Base-by-base conservation (phyloP, 169 alveolate genomes). In the Plasmodium gonderi region DNA sequence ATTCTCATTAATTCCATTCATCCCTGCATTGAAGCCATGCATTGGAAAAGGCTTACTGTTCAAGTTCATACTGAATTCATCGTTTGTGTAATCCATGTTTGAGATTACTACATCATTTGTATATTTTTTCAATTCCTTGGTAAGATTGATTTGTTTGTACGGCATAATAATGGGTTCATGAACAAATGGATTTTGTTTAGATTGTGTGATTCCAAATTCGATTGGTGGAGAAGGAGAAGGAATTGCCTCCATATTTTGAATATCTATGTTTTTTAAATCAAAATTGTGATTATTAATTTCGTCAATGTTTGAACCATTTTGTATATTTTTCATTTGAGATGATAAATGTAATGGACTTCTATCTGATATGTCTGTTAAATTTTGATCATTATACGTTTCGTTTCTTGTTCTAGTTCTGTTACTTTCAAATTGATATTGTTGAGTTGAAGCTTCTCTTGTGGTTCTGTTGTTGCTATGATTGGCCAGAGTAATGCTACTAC, bases 301-400 rank as follows among this genome's bases (percentile, higher is more conserved):
- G 2, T 75, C n/a, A 11, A 38, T 26, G 31, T 38, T 44, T 9
- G 51, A 26, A 54, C 3, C 5, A 17, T 2, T 54, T 14, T 54
- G 3, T 17, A 31, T 6, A 1, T 11, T 54, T 49, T 20, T 20
- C 36, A 42, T 11, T 38, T 42, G 17, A 49, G 44, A 44, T 23
- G 82, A 75, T 0, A n/a, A 12, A 0, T 75, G 26, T 4, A 75
- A 9, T 1, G 82, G 33, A 12, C 12, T 38, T 31, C 82, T 49
- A 9, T 38, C 68, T 12, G 82, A 75, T 49, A 44, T 75, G 29
- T 75, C 82, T 49, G 67, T 75, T 75, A 47, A 44, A 75, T 75
- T 26, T 14, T 20, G 51, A 20, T 75, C 68, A 11, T 0, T 3
- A 0, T 75, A 49, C 0, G 45, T 75, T 75, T 42, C 82, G 60